Percentiles rank a stretch among this genome's conserved stretches.
These are phyloP conservation scores for Bretschneidera sinensis DNA, from an alignment of 345 rosid genomes.

Conservation along the genomic window DNA sequence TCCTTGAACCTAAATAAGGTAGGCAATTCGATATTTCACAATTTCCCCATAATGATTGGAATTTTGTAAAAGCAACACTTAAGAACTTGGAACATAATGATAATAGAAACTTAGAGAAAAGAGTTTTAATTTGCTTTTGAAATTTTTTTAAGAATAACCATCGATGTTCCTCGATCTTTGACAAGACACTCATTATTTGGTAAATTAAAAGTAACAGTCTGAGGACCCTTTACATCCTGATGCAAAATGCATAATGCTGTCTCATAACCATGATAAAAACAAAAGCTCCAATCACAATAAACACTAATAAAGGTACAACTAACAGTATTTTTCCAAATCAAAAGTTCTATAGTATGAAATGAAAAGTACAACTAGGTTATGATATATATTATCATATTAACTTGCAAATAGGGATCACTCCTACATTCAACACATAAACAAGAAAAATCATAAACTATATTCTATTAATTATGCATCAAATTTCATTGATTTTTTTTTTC, in stretches of 20 bases:
- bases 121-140: conserved; percentile 75
- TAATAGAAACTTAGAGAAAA: conserved; percentile 14
- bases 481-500: too few relatives aligned
- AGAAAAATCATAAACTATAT: neutral
- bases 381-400: too few relatives aligned
- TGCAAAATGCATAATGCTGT: conserved; percentile 21
- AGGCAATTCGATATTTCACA: too few relatives aligned
- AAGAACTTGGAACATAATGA: conserved; percentile 8
- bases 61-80: conserved; percentile 7
- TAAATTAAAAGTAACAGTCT: conserved; percentile 88
- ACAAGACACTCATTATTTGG: conserved; percentile 93
- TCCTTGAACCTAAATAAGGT: conserved; percentile 61
- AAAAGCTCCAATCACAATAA: neutral
- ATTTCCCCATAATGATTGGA: too few relatives aligned
- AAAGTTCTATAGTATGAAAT: neutral
- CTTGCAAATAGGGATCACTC: too few relatives aligned
- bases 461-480: neutral
- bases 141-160: conserved; percentile 93
- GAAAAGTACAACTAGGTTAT: neutral
- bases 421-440: neutral
- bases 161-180: conserved; percentile 88
- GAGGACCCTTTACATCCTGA: conserved; percentile 97
- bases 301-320: neutral
- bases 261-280: conserved; percentile 14
- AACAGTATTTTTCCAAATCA: neutral